phyloP scores from a whole-genome alignment of 2,329 filamentous ascomycete species.

The Sporothrix pallida region DNA sequence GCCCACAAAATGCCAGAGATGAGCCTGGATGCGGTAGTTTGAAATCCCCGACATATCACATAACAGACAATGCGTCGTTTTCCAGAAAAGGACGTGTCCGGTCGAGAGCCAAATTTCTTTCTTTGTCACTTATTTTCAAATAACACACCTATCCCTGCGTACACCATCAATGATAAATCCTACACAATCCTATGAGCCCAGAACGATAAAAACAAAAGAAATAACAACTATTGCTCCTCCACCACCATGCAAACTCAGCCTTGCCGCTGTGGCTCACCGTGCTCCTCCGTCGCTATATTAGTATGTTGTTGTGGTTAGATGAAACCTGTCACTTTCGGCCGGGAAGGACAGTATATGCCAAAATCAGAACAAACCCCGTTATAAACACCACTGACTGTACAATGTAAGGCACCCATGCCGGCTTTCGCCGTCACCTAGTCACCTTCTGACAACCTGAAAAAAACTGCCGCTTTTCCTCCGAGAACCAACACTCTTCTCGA shows the following conservation, averaged over 20 bases:
- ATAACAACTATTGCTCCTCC: neutral
- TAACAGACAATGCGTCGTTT: neutral
- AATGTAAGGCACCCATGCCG: neutral
- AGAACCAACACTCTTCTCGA: neutral
- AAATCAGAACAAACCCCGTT: neutral
- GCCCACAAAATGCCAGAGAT: no score
- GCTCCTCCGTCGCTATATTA: slow-evolving; percentile 9
- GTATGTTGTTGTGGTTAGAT: slow-evolving; percentile 21
- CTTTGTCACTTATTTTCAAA: neutral
- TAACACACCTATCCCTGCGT: neutral
- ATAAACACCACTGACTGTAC: neutral
- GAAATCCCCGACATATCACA: neutral
- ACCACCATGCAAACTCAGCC: neutral
- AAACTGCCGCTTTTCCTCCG: neutral
- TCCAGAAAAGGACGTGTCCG: neutral
- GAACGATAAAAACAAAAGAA: neutral
- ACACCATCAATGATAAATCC: slow-evolving; percentile 16
- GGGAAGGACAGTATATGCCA: slow-evolving; percentile 22
- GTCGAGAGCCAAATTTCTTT: no score
- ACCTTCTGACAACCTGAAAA: no score
- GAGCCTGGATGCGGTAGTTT: neutral
- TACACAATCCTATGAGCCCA: slow-evolving; percentile 8
- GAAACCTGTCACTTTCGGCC: neutral
- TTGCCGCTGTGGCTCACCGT: neutral
- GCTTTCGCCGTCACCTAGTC: neutral